Percentiles rank a stretch among this genome's conserved stretches.
phyloP scores from a whole-genome alignment of 139 green algal species.

The Axilococcus clingmanii region DNA sequence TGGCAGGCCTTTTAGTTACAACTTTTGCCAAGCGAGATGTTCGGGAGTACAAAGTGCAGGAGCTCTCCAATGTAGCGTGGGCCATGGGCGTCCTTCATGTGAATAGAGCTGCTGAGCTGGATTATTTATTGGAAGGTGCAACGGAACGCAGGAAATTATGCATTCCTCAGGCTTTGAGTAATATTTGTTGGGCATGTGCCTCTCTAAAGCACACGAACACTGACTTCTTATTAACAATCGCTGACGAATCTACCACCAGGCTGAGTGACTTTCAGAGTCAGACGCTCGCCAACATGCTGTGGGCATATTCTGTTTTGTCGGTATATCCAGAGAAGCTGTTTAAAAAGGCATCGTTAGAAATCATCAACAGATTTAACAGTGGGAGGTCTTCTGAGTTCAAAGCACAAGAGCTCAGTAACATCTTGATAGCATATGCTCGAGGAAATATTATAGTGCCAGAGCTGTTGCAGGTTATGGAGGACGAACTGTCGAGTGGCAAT shows the following conservation, averaged over 20 bases:
- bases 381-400: background rate
- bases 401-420: slow-evolving; percentile 11
- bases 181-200: slow-evolving; percentile 34
- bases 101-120: slow-evolving; percentile 1
- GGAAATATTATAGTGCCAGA: slow-evolving; percentile 5
- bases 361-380: slow-evolving; percentile 8
- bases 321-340: slow-evolving; percentile 26
- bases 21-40: slow-evolving; percentile 9
- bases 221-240: slow-evolving; percentile 18
- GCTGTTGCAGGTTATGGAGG: slow-evolving; percentile 11
- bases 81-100: slow-evolving; percentile 19
- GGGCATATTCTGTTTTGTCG: slow-evolving; percentile 24
- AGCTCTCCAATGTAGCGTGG: slow-evolving; percentile 55
- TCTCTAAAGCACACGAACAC: slow-evolving; percentile 17
- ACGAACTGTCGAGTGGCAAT: slow-evolving; percentile 3
- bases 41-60: slow-evolving; percentile 37
- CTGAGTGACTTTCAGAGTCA: slow-evolving; percentile 25
- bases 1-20: slow-evolving; percentile 1
- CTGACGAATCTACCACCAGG: background rate
- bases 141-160: slow-evolving; percentile 9
- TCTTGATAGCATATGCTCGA: slow-evolving; percentile 15
- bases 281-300: slow-evolving; percentile 34
- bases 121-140: slow-evolving; percentile 5
- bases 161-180: slow-evolving; percentile 35
- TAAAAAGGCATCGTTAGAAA: slow-evolving; percentile 13